Evolutionary conservation across 306 rosid species (phyloP).

Genomic region (Luffa acutangula): DNA sequence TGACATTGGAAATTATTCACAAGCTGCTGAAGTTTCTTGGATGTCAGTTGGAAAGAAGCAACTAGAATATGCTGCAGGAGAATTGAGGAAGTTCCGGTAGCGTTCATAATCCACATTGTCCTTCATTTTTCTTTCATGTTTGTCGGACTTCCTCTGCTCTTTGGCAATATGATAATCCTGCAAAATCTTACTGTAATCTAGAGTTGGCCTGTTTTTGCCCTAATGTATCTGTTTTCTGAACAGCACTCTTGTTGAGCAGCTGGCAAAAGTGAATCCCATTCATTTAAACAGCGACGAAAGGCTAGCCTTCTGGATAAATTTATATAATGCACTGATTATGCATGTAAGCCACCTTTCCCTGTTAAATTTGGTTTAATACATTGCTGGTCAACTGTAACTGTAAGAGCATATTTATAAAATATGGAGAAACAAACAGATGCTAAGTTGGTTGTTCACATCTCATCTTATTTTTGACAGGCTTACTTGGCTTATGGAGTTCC

Average conservation of each 20-base stretch:
- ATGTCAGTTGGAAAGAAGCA: conserved; percentile 82
- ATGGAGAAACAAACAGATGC: background rate
- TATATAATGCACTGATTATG: conserved; percentile 67
- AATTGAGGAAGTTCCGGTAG: conserved; percentile 59
- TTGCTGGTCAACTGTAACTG: background rate
- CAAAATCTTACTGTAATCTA: background rate
- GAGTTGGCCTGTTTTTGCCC: background rate
- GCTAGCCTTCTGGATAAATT: conserved; percentile 74
- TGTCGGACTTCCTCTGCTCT: background rate
- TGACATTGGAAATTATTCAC: conserved; percentile 51
- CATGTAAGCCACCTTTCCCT: conserved; percentile 34
- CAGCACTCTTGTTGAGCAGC: conserved; percentile 71
- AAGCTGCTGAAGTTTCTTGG: conserved; percentile 72
- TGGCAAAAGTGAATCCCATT: conserved; percentile 58
- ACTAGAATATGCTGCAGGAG: conserved; percentile 71
- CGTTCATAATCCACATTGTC: background rate
- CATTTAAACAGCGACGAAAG: conserved; percentile 47
- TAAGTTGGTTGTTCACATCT: background rate
- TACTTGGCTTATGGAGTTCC: conserved; percentile 82
- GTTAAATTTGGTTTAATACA: background rate
- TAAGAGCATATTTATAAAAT: background rate
- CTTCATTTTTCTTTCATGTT: background rate
- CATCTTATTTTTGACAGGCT: conserved; percentile 34
- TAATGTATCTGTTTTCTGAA: conserved; percentile 7
- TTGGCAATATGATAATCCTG: background rate